phyloP scores from a whole-genome alignment of 2,329 filamentous ascomycete genomes.

The Alternaria solani region DNA sequence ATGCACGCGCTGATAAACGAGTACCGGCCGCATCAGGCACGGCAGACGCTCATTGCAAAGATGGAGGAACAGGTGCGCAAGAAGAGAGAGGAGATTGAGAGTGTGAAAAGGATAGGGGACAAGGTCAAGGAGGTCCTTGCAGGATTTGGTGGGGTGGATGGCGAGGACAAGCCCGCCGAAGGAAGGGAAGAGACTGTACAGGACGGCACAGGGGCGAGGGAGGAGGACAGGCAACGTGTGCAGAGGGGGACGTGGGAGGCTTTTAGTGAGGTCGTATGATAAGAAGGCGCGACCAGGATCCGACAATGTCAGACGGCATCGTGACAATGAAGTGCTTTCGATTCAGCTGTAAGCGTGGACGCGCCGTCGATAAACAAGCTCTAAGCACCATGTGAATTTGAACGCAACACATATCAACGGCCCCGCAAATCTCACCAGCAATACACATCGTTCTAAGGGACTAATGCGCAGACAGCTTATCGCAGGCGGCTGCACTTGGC shows the following conservation, averaged over 20 bases:
- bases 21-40: conserved; percentile 90
- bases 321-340: neutral
- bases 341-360: neutral
- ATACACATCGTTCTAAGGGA: too few species aligned
- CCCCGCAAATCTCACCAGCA: neutral
- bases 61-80: conserved; percentile 85
- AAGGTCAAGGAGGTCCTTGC: conserved; percentile 78
- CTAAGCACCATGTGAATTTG: neutral
- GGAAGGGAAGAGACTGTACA: conserved; percentile 25
- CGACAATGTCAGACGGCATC: neutral
- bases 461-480: neutral
- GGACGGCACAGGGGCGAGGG: conserved; percentile 12
- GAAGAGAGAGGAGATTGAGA: conserved; percentile 75
- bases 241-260: conserved; percentile 50
- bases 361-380: neutral
- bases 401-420: neutral
- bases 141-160: conserved; percentile 61
- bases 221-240: conserved; percentile 28
- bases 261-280: conserved; percentile 45
- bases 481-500: neutral
- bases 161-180: conserved; percentile 8
- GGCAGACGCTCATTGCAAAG: conserved; percentile 84
- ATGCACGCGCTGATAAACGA: conserved; percentile 93
- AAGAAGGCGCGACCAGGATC: neutral
- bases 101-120: conserved; percentile 71